Conservation (phyloP, 495 filamentous ascomycete species). For the Hypoxylon subgilvum region DNA sequence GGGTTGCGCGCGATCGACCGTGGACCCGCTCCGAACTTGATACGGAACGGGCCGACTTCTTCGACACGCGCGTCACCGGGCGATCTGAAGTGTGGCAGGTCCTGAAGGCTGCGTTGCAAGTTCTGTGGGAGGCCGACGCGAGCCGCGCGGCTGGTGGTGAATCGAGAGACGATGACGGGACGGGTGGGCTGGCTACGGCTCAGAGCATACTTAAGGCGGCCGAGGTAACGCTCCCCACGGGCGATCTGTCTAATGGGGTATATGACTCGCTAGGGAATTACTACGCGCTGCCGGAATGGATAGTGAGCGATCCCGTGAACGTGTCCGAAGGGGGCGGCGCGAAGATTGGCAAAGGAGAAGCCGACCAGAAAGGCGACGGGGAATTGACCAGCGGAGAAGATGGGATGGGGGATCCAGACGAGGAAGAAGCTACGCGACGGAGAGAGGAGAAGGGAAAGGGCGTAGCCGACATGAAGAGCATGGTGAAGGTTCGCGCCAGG, state of each 20-base stretch:
- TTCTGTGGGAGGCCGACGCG: constrained; percentile 59
- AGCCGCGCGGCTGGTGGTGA: constrained; percentile 29
- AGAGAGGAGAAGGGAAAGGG: constrained; percentile 71
- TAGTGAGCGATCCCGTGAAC: constrained; percentile 78
- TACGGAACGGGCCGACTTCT: constrained; percentile 69
- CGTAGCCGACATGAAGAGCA: constrained; percentile 53
- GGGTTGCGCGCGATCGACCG: constrained; percentile 50
- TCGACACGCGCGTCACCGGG: constrained; percentile 82
- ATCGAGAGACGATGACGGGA: constrained; percentile 38
- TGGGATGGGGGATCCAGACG: constrained; percentile 45
- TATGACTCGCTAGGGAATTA: constrained; percentile 80
- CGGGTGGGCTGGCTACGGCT: constrained; percentile 65
- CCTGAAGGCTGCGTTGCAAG: constrained; percentile 66
- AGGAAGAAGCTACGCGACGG: constrained; percentile 62
- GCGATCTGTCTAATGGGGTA: constrained; percentile 71
- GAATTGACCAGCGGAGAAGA: constrained; percentile 55
- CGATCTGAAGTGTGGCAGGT: constrained; percentile 79
- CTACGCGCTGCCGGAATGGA: constrained; percentile 77
- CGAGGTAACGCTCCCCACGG: constrained; percentile 78
- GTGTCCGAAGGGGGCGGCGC: constrained; percentile 53
- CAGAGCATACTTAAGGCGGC: constrained; percentile 80
- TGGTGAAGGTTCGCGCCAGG: constrained; percentile 67
- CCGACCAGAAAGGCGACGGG: constrained; percentile 51
- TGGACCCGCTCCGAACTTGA: constrained; percentile 56
- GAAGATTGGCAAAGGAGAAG: constrained; percentile 37